phyloP scores from a whole-genome alignment of 176 grass and related monocot species.

The Eragrostis curvula region DNA sequence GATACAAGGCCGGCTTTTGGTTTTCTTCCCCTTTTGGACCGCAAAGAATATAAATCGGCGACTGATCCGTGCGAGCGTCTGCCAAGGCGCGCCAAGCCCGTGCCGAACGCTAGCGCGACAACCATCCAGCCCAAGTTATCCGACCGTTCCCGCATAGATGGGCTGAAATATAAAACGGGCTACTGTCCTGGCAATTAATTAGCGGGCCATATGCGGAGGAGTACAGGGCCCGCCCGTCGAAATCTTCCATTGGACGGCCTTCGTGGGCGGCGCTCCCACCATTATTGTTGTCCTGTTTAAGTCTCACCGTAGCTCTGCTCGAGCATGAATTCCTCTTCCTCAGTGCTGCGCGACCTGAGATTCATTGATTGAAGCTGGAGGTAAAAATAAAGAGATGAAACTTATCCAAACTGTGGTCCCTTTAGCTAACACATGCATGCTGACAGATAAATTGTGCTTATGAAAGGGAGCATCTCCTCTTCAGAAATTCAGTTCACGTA shows the following conservation, averaged over 20 bases:
- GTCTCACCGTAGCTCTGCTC: not conserved
- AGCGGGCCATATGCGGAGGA: not conserved
- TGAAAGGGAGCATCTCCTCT: not conserved
- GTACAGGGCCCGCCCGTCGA: not conserved
- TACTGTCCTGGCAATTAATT: not conserved
- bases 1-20: not conserved
- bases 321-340: not conserved
- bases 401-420: not conserved
- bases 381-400: not conserved
- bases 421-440: not conserved
- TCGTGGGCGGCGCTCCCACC: too few relatives aligned
- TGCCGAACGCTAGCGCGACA: not conserved
- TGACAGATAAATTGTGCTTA: not conserved
- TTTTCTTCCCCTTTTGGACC: not conserved
- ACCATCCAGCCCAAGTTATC: not conserved
- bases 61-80: too few relatives aligned
- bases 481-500: not conserved
- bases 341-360: not conserved
- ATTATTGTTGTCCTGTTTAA: too few relatives aligned
- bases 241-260: too few relatives aligned
- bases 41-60: not conserved
- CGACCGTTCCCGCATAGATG: not conserved
- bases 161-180: not conserved
- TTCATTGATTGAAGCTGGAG: not conserved
- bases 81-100: too few relatives aligned